A percentile compares a stretch with the other conserved stretches of the same genome.
These are phyloP conservation scores for Lophium mytilinum DNA, from an alignment of 495 filamentous ascomycete species.

Conservation along the genomic window DNA sequence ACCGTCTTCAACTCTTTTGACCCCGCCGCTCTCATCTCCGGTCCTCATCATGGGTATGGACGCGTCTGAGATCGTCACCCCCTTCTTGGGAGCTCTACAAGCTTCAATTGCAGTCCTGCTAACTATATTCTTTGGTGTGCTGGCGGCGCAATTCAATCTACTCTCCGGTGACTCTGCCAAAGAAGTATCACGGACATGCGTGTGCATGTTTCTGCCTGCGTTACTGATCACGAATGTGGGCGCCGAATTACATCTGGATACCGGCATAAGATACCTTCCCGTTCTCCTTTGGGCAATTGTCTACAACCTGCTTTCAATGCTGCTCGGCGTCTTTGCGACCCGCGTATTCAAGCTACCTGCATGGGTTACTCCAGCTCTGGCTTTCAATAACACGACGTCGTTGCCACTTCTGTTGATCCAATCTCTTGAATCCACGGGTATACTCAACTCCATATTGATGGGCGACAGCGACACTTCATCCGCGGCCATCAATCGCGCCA, in stretches of 20 bases:
- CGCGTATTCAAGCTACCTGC: conserved; percentile 49
- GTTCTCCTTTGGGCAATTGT: conserved; percentile 51
- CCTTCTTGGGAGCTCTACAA: conserved; percentile 63
- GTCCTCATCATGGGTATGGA: not conserved
- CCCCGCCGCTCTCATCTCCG: not conserved
- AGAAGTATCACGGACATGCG: conserved; percentile 57
- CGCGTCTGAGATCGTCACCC: conserved; percentile 25
- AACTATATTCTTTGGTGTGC: conserved; percentile 56
- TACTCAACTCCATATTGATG: conserved; percentile 47
- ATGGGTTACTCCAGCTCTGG: conserved; percentile 59
- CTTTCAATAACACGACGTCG: conserved; percentile 72
- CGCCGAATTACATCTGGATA: conserved; percentile 50
- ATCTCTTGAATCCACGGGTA: conserved; percentile 56
- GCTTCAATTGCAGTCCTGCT: conserved; percentile 62
- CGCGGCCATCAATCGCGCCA: conserved; percentile 53
- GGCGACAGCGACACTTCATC: conserved; percentile 37
- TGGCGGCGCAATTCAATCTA: conserved; percentile 50
- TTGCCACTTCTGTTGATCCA: conserved; percentile 62
- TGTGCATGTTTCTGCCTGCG: conserved; percentile 62
- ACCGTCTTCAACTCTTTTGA: not conserved
- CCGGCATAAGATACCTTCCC: conserved; percentile 49
- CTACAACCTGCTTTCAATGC: conserved; percentile 49
- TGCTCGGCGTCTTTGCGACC: conserved; percentile 40
- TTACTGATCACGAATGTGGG: conserved; percentile 64
- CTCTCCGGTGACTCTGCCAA: conserved; percentile 49